Percentiles rank a stretch among this genome's conserved stretches.
These are phyloP conservation scores for Nematodospora anomalae DNA, from an alignment of 1,139 yeast genomes.

Conservation along the genomic window DNA sequence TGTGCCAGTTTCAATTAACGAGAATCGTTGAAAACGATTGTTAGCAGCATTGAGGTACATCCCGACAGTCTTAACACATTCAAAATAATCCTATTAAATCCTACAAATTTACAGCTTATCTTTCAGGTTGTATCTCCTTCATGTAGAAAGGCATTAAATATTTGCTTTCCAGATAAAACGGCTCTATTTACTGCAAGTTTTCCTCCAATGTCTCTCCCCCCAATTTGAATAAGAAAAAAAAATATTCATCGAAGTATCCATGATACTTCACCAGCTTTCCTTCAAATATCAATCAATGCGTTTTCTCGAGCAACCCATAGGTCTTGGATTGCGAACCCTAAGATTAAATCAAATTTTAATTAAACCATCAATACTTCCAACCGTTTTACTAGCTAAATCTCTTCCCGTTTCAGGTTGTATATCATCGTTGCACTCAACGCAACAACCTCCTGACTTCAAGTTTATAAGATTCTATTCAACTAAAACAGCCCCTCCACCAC, in stretches of 20 bases:
- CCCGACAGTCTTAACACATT: no score
- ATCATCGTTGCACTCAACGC: not conserved
- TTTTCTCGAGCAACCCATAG: slow-evolving; percentile 2
- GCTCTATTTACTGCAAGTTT: not conserved
- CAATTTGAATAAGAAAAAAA: not conserved
- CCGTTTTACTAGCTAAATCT: slow-evolving; percentile 3
- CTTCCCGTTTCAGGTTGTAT: not conserved
- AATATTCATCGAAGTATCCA: not conserved
- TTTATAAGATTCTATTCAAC: slow-evolving; percentile 22
- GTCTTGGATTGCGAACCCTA: slow-evolving; percentile 6
- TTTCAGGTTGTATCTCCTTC: no score
- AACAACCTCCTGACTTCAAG: not conserved
- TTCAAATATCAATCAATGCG: not conserved
- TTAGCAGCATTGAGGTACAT: no score
- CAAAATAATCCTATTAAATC: no score
- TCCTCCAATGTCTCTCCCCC: not conserved
- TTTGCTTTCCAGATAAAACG: no score
- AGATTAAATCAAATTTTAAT: slow-evolving; percentile 1
- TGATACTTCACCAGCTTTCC: not conserved
- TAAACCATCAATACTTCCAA: slow-evolving; percentile 3
- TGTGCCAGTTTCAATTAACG: no score
- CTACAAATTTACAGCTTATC: no score
- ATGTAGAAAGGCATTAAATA: no score
- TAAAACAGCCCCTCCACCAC: slow-evolving; percentile 39
- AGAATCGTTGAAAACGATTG: no score